Evolutionary conservation across 768 basidiomycete genomes (phyloP).

Genomic region (Ramaria rubella): DNA sequence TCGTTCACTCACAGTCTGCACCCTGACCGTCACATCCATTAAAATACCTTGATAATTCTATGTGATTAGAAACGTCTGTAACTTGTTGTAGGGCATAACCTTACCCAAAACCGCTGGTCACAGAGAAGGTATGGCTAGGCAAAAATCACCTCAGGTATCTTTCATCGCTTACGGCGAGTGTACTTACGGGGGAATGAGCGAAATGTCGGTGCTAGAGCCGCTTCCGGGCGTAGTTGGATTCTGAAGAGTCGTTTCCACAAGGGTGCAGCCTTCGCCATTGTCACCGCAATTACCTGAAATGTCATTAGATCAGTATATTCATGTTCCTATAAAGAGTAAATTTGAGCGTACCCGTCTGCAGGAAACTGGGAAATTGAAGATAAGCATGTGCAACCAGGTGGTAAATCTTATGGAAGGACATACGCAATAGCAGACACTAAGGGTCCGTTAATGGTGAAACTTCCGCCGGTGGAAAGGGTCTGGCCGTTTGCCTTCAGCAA

Average conservation of each 20-base stretch:
- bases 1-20: conserved; percentile 39
- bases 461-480: conserved; percentile 31
- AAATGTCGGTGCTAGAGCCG: conserved; percentile 43
- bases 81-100: conserved; percentile 12
- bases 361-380: conserved; percentile 25
- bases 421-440: conserved; percentile 38
- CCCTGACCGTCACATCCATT: conserved; percentile 40
- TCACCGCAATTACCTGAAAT: conserved; percentile 36
- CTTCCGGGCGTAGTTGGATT: conserved; percentile 37
- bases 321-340: not conserved
- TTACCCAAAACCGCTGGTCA: conserved; percentile 35
- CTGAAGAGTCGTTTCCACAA: conserved; percentile 41
- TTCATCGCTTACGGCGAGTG: not conserved
- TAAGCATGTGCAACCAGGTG: conserved; percentile 29
- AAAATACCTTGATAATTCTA: conserved; percentile 29
- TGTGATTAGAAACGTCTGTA: conserved; percentile 4
- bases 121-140: conserved; percentile 34
- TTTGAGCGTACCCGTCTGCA: conserved; percentile 12
- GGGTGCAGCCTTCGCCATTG: conserved; percentile 43
- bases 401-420: no score
- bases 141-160: conserved; percentile 10
- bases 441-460: conserved; percentile 30
- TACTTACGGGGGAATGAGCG: conserved; percentile 40
- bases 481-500: conserved; percentile 34
- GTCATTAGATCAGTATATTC: not conserved